phyloP scores from a whole-genome alignment of 306 rosid species.

The Dalbergia oliveri region DNA sequence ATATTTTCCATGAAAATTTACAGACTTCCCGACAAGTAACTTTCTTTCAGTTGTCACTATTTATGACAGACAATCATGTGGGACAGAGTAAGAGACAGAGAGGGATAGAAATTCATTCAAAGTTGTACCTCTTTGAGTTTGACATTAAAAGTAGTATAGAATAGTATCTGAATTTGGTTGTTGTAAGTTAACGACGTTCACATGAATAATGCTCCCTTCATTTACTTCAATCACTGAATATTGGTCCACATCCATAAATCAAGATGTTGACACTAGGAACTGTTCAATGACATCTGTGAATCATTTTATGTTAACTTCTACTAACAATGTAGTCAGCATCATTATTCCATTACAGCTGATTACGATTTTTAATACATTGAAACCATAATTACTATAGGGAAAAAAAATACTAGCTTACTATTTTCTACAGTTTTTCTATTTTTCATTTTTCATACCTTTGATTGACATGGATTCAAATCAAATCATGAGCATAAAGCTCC shows the following conservation, averaged over 20 bases:
- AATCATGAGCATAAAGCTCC: conserved; percentile 12
- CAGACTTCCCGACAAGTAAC: conserved; percentile 25
- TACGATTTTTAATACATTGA: background rate
- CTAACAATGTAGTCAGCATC: conserved; percentile 25
- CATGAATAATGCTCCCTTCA: conserved; percentile 95
- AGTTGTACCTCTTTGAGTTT: conserved; percentile 56
- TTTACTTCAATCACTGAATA: conserved; percentile 82
- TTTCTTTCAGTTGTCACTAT: conserved; percentile 39
- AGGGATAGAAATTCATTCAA: conserved; percentile 47
- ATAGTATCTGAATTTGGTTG: conserved; percentile 80
- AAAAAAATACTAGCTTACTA: background rate
- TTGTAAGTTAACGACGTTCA: conserved; percentile 85
- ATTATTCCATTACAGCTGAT: background rate
- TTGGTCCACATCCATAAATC: conserved; percentile 82
- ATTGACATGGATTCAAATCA: background rate
- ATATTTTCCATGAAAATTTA: conserved; percentile 23
- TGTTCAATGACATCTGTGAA: conserved; percentile 21
- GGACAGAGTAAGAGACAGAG: conserved; percentile 50
- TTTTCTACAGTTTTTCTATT: background rate
- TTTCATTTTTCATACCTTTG: background rate
- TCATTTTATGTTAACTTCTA: background rate
- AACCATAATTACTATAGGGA: background rate
- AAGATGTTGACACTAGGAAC: conserved; percentile 53
- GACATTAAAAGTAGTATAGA: conserved; percentile 61
- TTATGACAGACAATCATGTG: conserved; percentile 55